Evolutionary conservation across 306 rosid species (phyloP).

Genomic region (Quercus gilva): DNA sequence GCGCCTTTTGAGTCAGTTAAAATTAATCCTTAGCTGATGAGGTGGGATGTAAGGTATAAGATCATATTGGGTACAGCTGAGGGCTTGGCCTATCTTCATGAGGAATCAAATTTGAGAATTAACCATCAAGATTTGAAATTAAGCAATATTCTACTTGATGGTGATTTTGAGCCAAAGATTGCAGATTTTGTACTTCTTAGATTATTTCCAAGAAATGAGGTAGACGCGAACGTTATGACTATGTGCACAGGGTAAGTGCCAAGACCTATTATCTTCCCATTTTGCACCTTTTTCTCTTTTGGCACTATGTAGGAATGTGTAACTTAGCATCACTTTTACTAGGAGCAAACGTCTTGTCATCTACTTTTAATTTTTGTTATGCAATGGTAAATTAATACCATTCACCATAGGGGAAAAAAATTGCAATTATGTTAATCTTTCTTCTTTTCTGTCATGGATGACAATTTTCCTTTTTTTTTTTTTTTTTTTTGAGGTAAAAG

Average conservation of each 20-base stretch:
- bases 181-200: conserved; percentile 82
- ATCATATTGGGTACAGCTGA: conserved; percentile 51
- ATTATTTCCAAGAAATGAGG: conserved; percentile 40
- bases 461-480: background rate
- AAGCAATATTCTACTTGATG: conserved; percentile 56
- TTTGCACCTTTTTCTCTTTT: too few species aligned
- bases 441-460: background rate
- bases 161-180: conserved; percentile 53
- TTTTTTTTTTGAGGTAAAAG: too few species aligned
- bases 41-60: conserved; percentile 34
- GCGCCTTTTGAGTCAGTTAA: conserved; percentile 5
- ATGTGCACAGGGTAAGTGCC: conserved; percentile 38
- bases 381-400: background rate
- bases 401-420: background rate
- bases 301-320: background rate
- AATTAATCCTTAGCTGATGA: conserved; percentile 17
- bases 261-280: background rate
- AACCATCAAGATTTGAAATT: conserved; percentile 65
- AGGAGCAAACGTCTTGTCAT: too few species aligned
- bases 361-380: background rate
- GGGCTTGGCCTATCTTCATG: conserved; percentile 66
- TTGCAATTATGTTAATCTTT: background rate
- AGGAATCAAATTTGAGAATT: conserved; percentile 55
- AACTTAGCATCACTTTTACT: background rate
- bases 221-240: conserved; percentile 33